Evolutionary conservation across 2,329 filamentous ascomycete genomes (phyloP).

Genomic region (Botryotinia convoluta): DNA sequence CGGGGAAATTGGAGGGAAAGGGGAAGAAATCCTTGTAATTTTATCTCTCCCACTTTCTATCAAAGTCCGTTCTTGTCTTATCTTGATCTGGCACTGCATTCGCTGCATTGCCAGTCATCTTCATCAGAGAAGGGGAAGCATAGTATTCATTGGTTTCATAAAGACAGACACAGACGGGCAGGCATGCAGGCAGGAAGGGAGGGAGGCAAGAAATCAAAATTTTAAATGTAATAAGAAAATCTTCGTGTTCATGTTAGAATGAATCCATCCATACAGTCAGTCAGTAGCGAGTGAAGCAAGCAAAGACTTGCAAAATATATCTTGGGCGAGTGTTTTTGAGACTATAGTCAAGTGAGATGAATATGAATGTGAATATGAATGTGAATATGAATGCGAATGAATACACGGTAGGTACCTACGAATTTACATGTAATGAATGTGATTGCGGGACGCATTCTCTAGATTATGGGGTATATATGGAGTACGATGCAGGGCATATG

Average conservation of each 20-base stretch:
- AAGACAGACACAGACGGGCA: not conserved
- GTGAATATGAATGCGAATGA: not conserved
- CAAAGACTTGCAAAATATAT: not conserved
- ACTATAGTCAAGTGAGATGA: not conserved
- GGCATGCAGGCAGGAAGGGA: not conserved
- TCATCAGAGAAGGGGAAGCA: not conserved
- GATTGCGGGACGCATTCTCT: not conserved
- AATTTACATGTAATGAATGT: not conserved
- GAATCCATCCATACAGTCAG: not conserved
- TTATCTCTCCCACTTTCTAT: conserved; percentile 14
- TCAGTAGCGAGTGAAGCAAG: not conserved
- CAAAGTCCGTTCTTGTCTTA: not conserved
- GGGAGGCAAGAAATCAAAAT: conserved; percentile 2
- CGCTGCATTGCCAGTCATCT: not conserved
- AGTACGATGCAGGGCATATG: conserved; percentile 11
- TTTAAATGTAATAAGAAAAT: conserved; percentile 14
- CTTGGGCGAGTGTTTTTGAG: not conserved
- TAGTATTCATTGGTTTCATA: conserved; percentile 4
- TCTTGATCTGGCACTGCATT: conserved; percentile 6
- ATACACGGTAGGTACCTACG: not conserved
- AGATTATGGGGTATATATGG: not conserved
- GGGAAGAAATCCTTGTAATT: conserved; percentile 14
- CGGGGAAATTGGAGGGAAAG: conserved; percentile 1
- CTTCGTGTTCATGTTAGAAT: not conserved
- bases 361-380: not conserved